phyloP scores from a whole-genome alignment of 169 alveolate species.

The Cryptosporidium bovis region DNA sequence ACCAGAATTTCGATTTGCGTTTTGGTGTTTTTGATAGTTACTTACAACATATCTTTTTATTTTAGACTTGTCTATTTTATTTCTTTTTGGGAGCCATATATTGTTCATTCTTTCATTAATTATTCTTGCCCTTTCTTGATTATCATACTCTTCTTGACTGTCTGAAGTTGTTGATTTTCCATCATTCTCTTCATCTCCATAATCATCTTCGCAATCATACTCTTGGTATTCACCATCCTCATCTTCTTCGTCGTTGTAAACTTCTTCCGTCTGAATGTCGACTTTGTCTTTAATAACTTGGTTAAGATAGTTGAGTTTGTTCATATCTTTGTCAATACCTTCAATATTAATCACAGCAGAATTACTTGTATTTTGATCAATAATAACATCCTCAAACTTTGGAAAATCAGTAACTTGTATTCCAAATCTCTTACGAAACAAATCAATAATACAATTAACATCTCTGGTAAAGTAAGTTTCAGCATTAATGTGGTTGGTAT shows the following conservation, averaged over 20 bases:
- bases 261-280: conserved; percentile 29
- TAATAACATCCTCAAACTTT: conserved; percentile 77
- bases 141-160: conserved; percentile 7
- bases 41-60: conserved; percentile 20
- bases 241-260: conserved; percentile 8
- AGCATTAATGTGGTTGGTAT: conserved; percentile 95
- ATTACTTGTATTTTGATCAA: conserved; percentile 74
- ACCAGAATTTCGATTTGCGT: conserved; percentile 34
- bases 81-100: conserved; percentile 48
- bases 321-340: conserved; percentile 82
- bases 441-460: conserved; percentile 91
- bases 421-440: conserved; percentile 91
- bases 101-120: conserved; percentile 20
- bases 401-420: conserved; percentile 90
- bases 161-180: background rate
- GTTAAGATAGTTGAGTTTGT: conserved; percentile 80
- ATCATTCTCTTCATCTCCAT: conserved; percentile 58
- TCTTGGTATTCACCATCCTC: background rate
- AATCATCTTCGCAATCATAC: conserved; percentile 70
- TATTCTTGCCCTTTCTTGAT: conserved; percentile 8
- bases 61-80: background rate
- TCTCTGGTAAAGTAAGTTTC: conserved; percentile 93
- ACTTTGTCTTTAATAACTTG: background rate
- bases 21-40: conserved; percentile 48
- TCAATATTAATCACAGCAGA: conserved; percentile 76